A percentile compares a stretch with the other conserved stretches of the same genome.
These are phyloP conservation scores for Fusarium pininemorale DNA, from an alignment of 2,329 filamentous ascomycete genomes.

Conservation along the genomic window DNA sequence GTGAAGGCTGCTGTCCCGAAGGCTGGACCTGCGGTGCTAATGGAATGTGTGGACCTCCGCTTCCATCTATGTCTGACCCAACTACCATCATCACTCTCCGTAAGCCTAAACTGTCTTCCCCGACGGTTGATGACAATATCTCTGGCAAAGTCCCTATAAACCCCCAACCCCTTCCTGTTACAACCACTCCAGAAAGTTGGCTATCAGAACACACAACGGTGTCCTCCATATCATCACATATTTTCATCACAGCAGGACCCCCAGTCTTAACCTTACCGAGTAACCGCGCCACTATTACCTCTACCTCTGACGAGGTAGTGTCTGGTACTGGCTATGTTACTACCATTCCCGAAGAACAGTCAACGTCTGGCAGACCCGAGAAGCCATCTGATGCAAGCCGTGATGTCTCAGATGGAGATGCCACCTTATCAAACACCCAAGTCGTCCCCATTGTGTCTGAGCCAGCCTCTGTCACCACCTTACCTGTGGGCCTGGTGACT, in stretches of 20 bases:
- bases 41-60: background rate
- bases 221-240: background rate
- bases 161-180: background rate
- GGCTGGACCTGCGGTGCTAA: background rate
- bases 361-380: fast-evolving
- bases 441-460: fast-evolving
- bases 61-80: background rate
- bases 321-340: fast-evolving
- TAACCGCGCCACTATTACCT: background rate
- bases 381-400: background rate
- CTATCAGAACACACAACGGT: background rate
- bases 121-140: background rate
- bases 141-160: fast-evolving
- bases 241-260: background rate
- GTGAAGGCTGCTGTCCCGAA: background rate
- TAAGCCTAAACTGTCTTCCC: background rate
- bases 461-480: background rate
- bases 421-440: background rate
- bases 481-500: background rate
- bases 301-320: background rate
- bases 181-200: fast-evolving
- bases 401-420: fast-evolving
- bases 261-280: background rate
- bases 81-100: background rate
- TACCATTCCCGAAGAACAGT: fast-evolving